Evolutionary conservation across 352 stramenopile genomes (phyloP), one percentile per base, ranked within the genome.

Genomic region (Pythium dissimile): DNA sequence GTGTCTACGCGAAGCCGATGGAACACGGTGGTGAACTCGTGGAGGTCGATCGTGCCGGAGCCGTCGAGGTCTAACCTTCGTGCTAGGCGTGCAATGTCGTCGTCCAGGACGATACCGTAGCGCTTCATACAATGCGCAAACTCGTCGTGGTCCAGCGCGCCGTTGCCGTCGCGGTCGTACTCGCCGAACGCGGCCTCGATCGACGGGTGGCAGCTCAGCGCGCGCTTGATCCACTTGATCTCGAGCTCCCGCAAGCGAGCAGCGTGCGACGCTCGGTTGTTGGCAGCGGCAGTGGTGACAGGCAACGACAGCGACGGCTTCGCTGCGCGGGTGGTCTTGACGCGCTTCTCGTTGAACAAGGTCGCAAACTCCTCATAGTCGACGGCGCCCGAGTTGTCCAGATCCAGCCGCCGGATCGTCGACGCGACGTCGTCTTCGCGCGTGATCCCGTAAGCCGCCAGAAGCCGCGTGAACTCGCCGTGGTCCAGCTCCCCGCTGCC

Each of bases 121-220:
- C 78, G 73, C 53, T 82, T 88, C 80, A 90, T 88, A 59, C 84
- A 81, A 39, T 73, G 62, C 5, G 51, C 30, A 32, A 90, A 90
- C 56, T 86, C 78, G 6, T 86, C 64, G 54, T 85, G 65, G 44
- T 90, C 78, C 1, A 90, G 50, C 34, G 67, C 59, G 2, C 69
- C 71, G 16, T 68, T 88, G 10, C 63, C 68, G 42, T 88, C 72
- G 8, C 64, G 44, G 27, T 88, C 80, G 37, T 89, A 89, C 52
- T 89, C 77, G 21, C 62, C 69, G 57, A 89, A 89, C 1, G 80
- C 80, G 0, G 69, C 57, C 28, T 88, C 75, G 18, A 88, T 78
- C 6, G 77, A 80, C 15, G 66, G 43, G 27, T 89, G 80, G 27
- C 80, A 89, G 31, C 66, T 69, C 23, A 89, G 34, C 10, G 78